Base-by-base conservation (phyloP, 2,329 filamentous ascomycete genomes). In the Colletotrichum viniferum region DNA sequence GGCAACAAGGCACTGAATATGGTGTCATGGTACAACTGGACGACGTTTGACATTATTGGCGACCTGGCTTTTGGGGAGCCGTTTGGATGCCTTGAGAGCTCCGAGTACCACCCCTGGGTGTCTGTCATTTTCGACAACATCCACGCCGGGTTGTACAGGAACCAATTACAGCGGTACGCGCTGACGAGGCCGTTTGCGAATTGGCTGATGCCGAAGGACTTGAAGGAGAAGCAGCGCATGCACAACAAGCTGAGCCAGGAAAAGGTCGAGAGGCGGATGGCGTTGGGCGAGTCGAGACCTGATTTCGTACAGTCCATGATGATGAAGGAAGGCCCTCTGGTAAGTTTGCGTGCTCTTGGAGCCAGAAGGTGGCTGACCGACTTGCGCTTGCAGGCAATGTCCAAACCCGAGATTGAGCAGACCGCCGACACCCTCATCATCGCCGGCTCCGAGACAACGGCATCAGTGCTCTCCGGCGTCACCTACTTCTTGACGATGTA, bases 371-470 rank as follows among this genome's bases (percentile, higher is more conserved):
- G 14, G 6, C 3, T 24, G 8, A 4, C 62, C 56, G 2, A 72
- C 12, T 5, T 3, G 6, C 48, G 0, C 48, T n/a, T 81, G 16
- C 14, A 75, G 73, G 73, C 73, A 3, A 72, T 75, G 73, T 62
- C 73, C 0, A 64, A 60, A 7, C 3, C 21, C 6, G 73, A 75
- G 1, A 73, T 77, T 5, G 76, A 77, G 12, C n/a, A 75, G 28
- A 75, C 79, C 2, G 61, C 67, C 4, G 67, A 78, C 1, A 67
- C 73, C 0, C 62, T 84, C 8, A 79, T 84, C 36, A 28, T 82
- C 4, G 87, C 85, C 0, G 87, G 87, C 0, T 84, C 82, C 7
- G 87, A 89, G 69, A 89, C 87, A 0, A 88, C 87, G 0, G 87
- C 87, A 1, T 87, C 87, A 0, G 79, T 84, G 4, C 79, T 89